These are phyloP conservation scores for Simmondsia chinensis DNA, from an alignment of 148 eudicot genomes.

Conservation along the genomic window DNA sequence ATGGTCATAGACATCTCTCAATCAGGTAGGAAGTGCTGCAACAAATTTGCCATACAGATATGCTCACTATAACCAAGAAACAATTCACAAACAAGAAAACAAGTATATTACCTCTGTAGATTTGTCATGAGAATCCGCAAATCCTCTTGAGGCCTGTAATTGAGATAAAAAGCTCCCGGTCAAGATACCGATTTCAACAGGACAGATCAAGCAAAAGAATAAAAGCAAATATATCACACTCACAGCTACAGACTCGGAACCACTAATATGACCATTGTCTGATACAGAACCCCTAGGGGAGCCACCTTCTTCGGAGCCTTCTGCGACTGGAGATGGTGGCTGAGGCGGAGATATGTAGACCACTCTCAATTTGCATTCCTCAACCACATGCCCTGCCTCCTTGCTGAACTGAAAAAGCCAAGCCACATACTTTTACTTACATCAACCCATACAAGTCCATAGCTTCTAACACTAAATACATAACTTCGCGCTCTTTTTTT, in stretches of 20 bases:
- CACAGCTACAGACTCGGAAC: constrained; percentile 31
- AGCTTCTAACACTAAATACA: no score
- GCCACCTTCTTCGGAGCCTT: constrained; percentile 61
- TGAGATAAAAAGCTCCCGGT: not conserved
- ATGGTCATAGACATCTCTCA: no score
- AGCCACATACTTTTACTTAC: constrained; percentile 5
- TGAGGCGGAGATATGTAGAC: constrained; percentile 54
- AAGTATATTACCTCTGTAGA: constrained; percentile 35
- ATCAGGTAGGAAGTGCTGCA: not conserved
- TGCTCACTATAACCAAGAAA: no score
- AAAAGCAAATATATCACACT: constrained; percentile 3
- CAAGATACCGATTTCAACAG: not conserved
- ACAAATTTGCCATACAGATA: not conserved
- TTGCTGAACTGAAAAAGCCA: constrained; percentile 44
- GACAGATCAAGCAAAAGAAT: not conserved
- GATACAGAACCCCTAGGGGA: constrained; percentile 34
- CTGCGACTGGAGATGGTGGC: constrained; percentile 71
- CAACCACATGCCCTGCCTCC: constrained; percentile 57
- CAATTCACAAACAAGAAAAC: not conserved
- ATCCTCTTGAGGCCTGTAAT: constrained; percentile 30
- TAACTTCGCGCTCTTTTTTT: no score
- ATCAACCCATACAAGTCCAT: not conserved
- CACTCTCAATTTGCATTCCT: constrained; percentile 76
- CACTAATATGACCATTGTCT: constrained; percentile 39
- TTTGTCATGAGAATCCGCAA: constrained; percentile 38